Evolutionary conservation across 23 red algal genomes (phyloP), one percentile per base, ranked within the genome.

Genomic region (Pyropia yezoensis): DNA sequence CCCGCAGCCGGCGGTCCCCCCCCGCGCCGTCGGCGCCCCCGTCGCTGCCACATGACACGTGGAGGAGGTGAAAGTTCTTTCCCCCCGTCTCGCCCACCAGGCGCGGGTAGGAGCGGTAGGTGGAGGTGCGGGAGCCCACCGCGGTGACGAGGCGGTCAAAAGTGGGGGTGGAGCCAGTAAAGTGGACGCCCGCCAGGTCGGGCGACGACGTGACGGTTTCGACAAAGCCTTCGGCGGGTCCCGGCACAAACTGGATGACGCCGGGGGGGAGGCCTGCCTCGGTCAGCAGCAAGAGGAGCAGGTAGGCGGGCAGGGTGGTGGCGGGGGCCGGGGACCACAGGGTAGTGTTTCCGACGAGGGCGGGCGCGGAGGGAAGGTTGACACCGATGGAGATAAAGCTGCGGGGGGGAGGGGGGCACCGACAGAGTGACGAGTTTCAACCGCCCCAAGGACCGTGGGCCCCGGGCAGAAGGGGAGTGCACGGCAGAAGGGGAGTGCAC

Each of bases 71-170:
- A 51, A 88, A 78, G 49, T 88, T 80, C 64, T 88, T 88, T 1
- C 83, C 83, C 7, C 83, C 83, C 26, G 83, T 88, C 30, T 88
- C 83, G 20, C 83, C 83, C 21, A 88, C 83, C 30, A 88, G 25
- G 20, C 83, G 59, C 20, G 83, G 83, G 58, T 88, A 88, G 47
- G 25, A 2, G 2, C 56, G 66, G 68, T 88, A 88, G 9, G 18
- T 27, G 24, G 8, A 9, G 0, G 81, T 33, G 13, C 66, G 50
- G 50, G 39, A 25, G 27, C 61, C 73, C 26, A 88, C 59, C 24
- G 34, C 56, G 3, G 69, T 53, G 66, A 66, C 73, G 18, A 88
- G 20, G 11, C 39, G 39, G 61, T 79, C 39, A 62, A 88, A 88
- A 3, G 63, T 66, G 12, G 54, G 18, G 21, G 83, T 88, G 30